A percentile compares a stretch with the other conserved stretches of the same genome.
These are phyloP conservation scores for Thelephora ganbajun DNA, from an alignment of 768 basidiomycete species.

Conservation along the genomic window DNA sequence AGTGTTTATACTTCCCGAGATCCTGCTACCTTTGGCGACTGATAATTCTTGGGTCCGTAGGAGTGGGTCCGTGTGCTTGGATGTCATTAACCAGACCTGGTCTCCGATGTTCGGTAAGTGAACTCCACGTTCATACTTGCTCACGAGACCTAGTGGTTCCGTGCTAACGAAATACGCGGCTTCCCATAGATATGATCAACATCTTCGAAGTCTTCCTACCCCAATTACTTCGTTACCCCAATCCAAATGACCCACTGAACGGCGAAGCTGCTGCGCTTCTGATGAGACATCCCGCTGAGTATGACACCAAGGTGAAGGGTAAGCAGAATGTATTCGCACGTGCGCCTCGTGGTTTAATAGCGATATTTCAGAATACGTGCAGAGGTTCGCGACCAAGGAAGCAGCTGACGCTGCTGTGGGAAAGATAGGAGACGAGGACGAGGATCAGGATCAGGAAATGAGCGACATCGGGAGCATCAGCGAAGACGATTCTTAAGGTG, in stretches of 20 bases:
- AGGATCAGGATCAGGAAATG: constrained; percentile 71
- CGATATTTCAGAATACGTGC: constrained; percentile 75
- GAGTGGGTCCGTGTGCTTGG: constrained; percentile 95
- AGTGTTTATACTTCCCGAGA: constrained; percentile 19
- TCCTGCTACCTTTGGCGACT: constrained; percentile 5
- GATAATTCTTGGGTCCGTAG: constrained; percentile 25
- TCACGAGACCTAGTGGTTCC: neutral
- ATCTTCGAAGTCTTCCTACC: constrained; percentile 98
- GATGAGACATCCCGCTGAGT: constrained; percentile 95
- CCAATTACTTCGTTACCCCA: constrained; percentile 93
- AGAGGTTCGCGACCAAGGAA: constrained; percentile 84
- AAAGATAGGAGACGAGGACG: constrained; percentile 38
- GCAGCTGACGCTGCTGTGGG: constrained; percentile 62
- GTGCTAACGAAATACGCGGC: neutral
- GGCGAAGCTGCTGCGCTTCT: constrained; percentile 95
- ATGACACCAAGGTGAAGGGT: constrained; percentile 91
- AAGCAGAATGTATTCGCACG: constrained; percentile 10
- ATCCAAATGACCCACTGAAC: constrained; percentile 95
- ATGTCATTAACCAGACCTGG: constrained; percentile 99
- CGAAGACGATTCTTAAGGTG: constrained; percentile 34
- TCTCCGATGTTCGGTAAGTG: constrained; percentile 95
- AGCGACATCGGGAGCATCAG: constrained; percentile 77
- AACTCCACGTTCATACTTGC: constrained; percentile 7
- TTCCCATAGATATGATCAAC: constrained; percentile 84
- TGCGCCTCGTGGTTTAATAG: constrained; percentile 3